These are phyloP conservation scores for Apodospora peruviana DNA, from an alignment of 495 filamentous ascomycete species.

Conservation along the genomic window DNA sequence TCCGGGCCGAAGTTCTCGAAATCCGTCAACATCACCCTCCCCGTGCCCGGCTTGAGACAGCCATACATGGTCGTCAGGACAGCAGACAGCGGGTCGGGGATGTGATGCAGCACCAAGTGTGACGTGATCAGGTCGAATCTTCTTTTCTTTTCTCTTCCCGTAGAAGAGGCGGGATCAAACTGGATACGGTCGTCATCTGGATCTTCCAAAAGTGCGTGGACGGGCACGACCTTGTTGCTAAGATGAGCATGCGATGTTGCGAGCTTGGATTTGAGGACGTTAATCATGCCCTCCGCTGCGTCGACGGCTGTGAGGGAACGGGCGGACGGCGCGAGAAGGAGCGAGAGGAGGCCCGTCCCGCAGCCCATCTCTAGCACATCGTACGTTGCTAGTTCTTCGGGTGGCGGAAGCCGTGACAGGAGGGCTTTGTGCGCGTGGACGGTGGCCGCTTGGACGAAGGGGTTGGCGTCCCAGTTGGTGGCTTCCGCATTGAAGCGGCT, in stretches of 20 bases:
- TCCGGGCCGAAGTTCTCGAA: constrained; percentile 53
- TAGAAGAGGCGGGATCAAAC: constrained; percentile 7
- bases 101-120: constrained; percentile 52
- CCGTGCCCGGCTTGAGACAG: constrained; percentile 36
- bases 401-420: constrained; percentile 17
- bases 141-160: background rate
- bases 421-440: constrained; percentile 24
- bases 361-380: constrained; percentile 54
- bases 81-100: constrained; percentile 35
- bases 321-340: constrained; percentile 36
- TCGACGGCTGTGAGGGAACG: constrained; percentile 45
- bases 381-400: constrained; percentile 6
- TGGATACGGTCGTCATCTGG: constrained; percentile 21
- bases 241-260: background rate
- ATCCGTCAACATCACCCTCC: constrained; percentile 44
- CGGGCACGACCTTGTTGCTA: constrained; percentile 12
- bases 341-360: constrained; percentile 50
- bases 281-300: constrained; percentile 48
- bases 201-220: constrained; percentile 11
- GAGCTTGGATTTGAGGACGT: constrained; percentile 39
- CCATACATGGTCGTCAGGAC: constrained; percentile 37
- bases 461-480: constrained; percentile 34
- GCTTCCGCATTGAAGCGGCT: constrained; percentile 38
- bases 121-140: constrained; percentile 44
- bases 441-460: constrained; percentile 27